Evolutionary conservation across 768 basidiomycete genomes (phyloP), one percentile per base, ranked within the genome.

Genomic region (Cubamyces sp.): DNA sequence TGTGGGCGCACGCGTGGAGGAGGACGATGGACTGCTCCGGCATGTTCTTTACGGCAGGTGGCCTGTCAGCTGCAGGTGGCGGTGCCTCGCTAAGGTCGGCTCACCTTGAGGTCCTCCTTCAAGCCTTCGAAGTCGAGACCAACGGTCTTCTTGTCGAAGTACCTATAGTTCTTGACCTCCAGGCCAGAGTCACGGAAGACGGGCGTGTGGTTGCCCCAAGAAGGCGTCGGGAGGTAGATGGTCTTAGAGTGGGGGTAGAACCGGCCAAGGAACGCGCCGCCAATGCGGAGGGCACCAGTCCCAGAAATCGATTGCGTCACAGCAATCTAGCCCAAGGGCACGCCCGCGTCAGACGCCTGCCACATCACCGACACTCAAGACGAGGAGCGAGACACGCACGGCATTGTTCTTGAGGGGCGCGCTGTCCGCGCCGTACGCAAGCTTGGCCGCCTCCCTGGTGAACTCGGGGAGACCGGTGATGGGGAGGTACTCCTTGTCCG

Each of bases 191-290:
- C 94, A 66, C 88, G 88, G 82, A 96, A 96, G 69, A 98, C 84
- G 54, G 92, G 89, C 51, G 88, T 91, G 73, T 99, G 97, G 80
- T 98, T 97, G 23, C 96, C 96, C 97, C 97, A 99, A 5, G 96
- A 92, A 9, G 97, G 97, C 14, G 81, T 80, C 37, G 97, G 96
- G 51, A 98, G 82, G 78, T 97, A 98, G 70, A 98, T 92, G 45
- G 83, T 83, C 77, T 92, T 92, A 60, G 91, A 78, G 73, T 93
- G 84, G 43, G 91, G 91, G 72, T 94, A 96, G 74, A 94, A 92
- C 42, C 90, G 88, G 23, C 87, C 89, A 37, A 98, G 77, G 83
- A 99, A 98, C 30, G 90, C 89, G 65, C 88, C 94, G 52, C 95
- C 97, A 74, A 98, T 92, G 69, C 97, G 86, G 66, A 98, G 90